Evolutionary conservation across 2,329 filamentous ascomycete genomes (phyloP), one percentile per base, ranked within the genome.

Genomic region (Stagonosporopsis tanaceti): DNA sequence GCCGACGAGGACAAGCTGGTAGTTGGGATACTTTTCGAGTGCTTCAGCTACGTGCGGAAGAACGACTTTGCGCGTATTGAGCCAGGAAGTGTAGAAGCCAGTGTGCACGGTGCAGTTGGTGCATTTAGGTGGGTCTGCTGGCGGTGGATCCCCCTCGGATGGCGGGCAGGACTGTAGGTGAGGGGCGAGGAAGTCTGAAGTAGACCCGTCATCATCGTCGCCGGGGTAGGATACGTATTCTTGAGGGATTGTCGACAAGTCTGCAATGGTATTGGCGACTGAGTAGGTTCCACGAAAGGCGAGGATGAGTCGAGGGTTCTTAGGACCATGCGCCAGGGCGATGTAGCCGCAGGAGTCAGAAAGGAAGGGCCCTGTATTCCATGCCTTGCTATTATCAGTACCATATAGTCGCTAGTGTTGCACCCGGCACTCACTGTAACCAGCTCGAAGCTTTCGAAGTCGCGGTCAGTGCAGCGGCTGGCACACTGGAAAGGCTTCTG

Each of bases 241-340:
- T 75, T 98, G 94, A 12, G 93, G 93, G 2, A 94, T 83, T 2
- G 93, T 96, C 62, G 91, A 93, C 53, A 99, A 82, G 78, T 99
- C 95, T 47, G 93, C 84, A 60, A 99, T 89, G 12, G 93, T 93
- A 75, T 98, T 97, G 50, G 92, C 85, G 68, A 99, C 84, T 64
- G 93, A 97, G 77, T 98, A 97, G 14, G 95, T 98, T 24, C 95
- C 95, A 44, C 95, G 88, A 70, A 98, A 98, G 8, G 93, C 93
- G 35, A 98, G 85, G 42, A 98, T 82, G 54, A 99, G 90, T 56
- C 88, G 83, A 42, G 83, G 82, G 20, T 79, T 74, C 4, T 79
- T 80, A 2, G 84, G 84, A 3, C 78, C 65, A 71, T 96, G 90
- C 61, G 95, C 93, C n/a, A 98, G 80, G 0, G 91, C 93, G 54